Evolutionary conservation across 2,329 filamentous ascomycete genomes (phyloP).

Genomic region (Paecilomyces sp.): DNA sequence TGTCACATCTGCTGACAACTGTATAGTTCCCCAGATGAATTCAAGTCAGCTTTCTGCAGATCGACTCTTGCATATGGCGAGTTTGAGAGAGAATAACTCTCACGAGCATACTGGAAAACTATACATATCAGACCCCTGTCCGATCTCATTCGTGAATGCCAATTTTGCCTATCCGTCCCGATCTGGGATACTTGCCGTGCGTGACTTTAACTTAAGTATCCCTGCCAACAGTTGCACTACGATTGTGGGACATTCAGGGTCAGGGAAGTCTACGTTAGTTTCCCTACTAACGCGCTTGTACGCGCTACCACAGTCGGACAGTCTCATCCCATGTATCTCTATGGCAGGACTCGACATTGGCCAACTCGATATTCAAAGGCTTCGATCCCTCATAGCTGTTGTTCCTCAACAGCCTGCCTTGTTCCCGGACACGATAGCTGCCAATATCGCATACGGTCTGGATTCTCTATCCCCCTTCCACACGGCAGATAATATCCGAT

Average conservation of each 20-base stretch:
- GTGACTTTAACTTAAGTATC: slow-evolving; percentile 60
- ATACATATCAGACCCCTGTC: slow-evolving; percentile 33
- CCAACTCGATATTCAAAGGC: slow-evolving; percentile 51
- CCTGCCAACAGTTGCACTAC: slow-evolving; percentile 59
- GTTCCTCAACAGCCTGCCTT: slow-evolving; percentile 59
- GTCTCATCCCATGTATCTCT: slow-evolving; percentile 39
- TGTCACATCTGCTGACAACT: slow-evolving; percentile 5
- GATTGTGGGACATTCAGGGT: slow-evolving; percentile 76
- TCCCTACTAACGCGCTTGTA: slow-evolving; percentile 70
- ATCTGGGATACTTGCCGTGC: slow-evolving; percentile 49
- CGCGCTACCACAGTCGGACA: slow-evolving; percentile 22
- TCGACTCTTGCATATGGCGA: slow-evolving; percentile 63
- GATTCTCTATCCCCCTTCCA: slow-evolving; percentile 46
- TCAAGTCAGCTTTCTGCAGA: slow-evolving; percentile 65
- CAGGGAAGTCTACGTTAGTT: slow-evolving; percentile 83
- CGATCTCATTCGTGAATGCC: slow-evolving; percentile 56
- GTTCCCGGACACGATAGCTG: slow-evolving; percentile 35
- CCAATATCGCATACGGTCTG: slow-evolving; percentile 68
- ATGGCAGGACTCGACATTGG: slow-evolving; percentile 48
- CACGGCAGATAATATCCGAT: slow-evolving; percentile 41
- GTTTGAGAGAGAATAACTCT: slow-evolving; percentile 48
- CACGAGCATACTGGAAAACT: slow-evolving; percentile 52
- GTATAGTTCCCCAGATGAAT: slow-evolving; percentile 66
- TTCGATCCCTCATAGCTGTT: slow-evolving; percentile 57
- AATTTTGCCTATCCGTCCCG: slow-evolving; percentile 65